phyloP scores from a whole-genome alignment of 257 asterid genomes.

The Solanum megistacrolobum region DNA sequence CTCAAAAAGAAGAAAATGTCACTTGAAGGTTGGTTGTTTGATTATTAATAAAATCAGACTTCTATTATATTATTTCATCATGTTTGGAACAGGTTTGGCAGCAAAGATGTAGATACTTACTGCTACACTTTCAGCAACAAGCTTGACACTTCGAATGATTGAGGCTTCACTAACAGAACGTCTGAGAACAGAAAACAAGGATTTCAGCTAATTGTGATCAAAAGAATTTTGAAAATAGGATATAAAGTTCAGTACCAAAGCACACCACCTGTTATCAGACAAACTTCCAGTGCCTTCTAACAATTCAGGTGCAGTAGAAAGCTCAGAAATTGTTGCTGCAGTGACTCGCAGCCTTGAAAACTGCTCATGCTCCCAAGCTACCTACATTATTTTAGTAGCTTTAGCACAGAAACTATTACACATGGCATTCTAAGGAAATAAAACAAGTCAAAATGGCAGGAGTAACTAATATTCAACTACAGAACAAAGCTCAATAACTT shows the following conservation, averaged over 20 bases:
- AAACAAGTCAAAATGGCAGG: neutral
- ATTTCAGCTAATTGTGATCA: conserved; percentile 12
- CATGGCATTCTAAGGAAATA: neutral
- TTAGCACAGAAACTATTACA: conserved; percentile 10
- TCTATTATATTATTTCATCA: neutral
- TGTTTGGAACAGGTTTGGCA: neutral
- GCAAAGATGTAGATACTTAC: conserved; percentile 34
- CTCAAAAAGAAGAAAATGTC: neutral
- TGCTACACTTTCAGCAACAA: conserved; percentile 91
- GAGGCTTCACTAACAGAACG: conserved; percentile 51
- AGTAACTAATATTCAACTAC: neutral
- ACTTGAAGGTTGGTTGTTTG: neutral
- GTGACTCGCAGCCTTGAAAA: conserved; percentile 85
- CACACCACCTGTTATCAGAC: conserved; percentile 69
- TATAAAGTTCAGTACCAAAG: neutral
- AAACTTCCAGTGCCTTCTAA: conserved; percentile 72
- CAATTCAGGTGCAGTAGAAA: conserved; percentile 77
- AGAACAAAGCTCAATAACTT: neutral
- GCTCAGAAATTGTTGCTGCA: conserved; percentile 82
- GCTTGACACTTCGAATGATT: conserved; percentile 56
- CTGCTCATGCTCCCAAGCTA: conserved; percentile 99
- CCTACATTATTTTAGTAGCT: conserved; percentile 45
- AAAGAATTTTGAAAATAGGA: neutral
- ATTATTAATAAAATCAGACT: neutral
- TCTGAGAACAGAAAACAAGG: conserved; percentile 33